These are phyloP conservation scores for Vaccinium myrtillus DNA, from an alignment of 148 eudicot genomes.

Conservation along the genomic window DNA sequence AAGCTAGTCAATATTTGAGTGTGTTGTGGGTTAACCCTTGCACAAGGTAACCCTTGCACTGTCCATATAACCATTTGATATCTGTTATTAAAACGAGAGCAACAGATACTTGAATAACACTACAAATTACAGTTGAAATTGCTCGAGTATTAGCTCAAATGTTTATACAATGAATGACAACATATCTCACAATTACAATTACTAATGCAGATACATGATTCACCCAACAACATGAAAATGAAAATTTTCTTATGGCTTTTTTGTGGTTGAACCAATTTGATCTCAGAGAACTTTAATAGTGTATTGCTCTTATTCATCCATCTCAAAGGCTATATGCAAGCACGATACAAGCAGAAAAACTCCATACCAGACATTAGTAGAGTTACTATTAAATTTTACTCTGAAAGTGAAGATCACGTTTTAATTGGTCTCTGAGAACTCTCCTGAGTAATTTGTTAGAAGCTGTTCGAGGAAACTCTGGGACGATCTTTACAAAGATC, in stretches of 20 bases:
- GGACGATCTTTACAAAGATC: conserved; percentile 62
- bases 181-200: not conserved
- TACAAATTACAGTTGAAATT: not conserved
- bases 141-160: not conserved
- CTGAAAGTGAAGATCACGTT: conserved; percentile 41
- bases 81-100: not conserved
- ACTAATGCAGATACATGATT: not conserved
- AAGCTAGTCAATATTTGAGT: not conserved
- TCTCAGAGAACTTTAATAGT: not conserved
- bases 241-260: not conserved
- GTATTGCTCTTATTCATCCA: not conserved
- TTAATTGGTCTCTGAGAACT: conserved; percentile 67
- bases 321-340: not conserved
- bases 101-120: not conserved
- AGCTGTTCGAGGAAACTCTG: conserved; percentile 79
- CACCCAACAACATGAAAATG: not conserved
- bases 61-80: not conserved
- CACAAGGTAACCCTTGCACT: not conserved
- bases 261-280: not conserved
- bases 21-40: not conserved
- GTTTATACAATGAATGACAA: not conserved
- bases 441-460: conserved; percentile 81
- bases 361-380: not conserved
- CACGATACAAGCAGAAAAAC: not conserved
- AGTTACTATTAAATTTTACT: conserved; percentile 49